Evolutionary conservation across 2,329 filamentous ascomycete genomes (phyloP).

Genomic region (Pseudogymnoascus verrucosus): DNA sequence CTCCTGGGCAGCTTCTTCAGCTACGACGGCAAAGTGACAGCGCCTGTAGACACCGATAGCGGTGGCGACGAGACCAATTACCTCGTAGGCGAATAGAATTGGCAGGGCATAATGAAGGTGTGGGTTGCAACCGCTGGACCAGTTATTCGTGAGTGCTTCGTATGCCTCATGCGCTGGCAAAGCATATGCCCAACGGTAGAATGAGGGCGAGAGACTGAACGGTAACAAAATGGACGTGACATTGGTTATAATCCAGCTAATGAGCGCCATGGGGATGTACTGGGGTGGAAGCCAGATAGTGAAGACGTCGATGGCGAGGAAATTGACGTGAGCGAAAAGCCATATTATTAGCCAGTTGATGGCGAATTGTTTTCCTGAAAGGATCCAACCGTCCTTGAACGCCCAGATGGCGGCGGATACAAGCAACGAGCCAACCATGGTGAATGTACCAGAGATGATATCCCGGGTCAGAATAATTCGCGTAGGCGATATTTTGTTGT

Average conservation of each 20-base stretch:
- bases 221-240: slow-evolving; percentile 52
- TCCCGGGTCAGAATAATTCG: slow-evolving; percentile 21
- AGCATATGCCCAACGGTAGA: slow-evolving; percentile 53
- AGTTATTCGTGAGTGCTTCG: slow-evolving; percentile 31
- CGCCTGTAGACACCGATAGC: slow-evolving; percentile 25
- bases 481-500: slow-evolving; percentile 6
- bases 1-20: slow-evolving; percentile 20
- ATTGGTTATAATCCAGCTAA: slow-evolving; percentile 57
- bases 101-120: slow-evolving; percentile 31
- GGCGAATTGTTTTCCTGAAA: slow-evolving; percentile 46
- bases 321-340: slow-evolving; percentile 44
- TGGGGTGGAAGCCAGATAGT: slow-evolving; percentile 9
- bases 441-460: slow-evolving; percentile 17
- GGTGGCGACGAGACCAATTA: slow-evolving; percentile 19
- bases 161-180: slow-evolving; percentile 55
- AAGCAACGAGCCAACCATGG: slow-evolving; percentile 27
- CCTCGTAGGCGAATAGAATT: slow-evolving; percentile 33
- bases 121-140: slow-evolving; percentile 32
- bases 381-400: slow-evolving; percentile 33
- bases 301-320: slow-evolving; percentile 26
- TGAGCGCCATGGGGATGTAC: slow-evolving; percentile 33
- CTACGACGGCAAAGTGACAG: slow-evolving; percentile 27
- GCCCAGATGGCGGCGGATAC: slow-evolving; percentile 36
- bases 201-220: slow-evolving; percentile 46
- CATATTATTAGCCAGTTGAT: slow-evolving; percentile 51